phyloP scores from a whole-genome alignment of 2,329 filamentous ascomycete species.

The Penicillium sp. region DNA sequence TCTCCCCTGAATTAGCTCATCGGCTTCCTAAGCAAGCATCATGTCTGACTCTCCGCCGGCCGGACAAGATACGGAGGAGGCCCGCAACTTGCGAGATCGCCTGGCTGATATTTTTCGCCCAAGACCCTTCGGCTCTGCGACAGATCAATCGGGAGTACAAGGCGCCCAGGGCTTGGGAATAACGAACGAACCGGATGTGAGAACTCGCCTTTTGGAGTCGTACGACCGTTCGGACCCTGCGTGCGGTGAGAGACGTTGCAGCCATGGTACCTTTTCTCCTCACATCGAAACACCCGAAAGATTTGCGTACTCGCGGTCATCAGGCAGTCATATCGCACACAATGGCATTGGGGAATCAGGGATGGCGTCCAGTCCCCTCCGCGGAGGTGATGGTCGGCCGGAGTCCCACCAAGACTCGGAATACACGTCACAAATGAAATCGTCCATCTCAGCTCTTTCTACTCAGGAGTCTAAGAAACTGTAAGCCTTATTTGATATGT shows the following conservation, averaged over 20 bases:
- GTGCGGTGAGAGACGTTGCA: slow-evolving; percentile 53
- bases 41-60: slow-evolving; percentile 32
- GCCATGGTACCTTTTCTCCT: slow-evolving; percentile 77
- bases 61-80: slow-evolving; percentile 21
- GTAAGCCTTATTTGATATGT: slow-evolving; percentile 51
- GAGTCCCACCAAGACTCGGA: slow-evolving; percentile 57
- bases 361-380: slow-evolving; percentile 22
- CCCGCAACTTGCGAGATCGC: slow-evolving; percentile 33
- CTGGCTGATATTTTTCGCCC: slow-evolving; percentile 33
- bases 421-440: slow-evolving; percentile 68
- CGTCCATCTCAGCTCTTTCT: slow-evolving; percentile 70
- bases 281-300: slow-evolving; percentile 60
- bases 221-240: slow-evolving; percentile 38
- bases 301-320: slow-evolving; percentile 38
- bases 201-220: slow-evolving; percentile 41
- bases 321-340: slow-evolving; percentile 27
- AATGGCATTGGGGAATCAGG: slow-evolving; percentile 34
- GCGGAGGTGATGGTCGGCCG: slow-evolving; percentile 44
- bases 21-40: slow-evolving; percentile 1
- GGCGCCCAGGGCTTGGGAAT: slow-evolving; percentile 8
- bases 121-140: slow-evolving; percentile 12
- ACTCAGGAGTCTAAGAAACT: slow-evolving; percentile 72
- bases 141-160: slow-evolving; percentile 1
- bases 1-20: background rate
- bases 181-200: slow-evolving; percentile 28